Base-by-base conservation (phyloP, 768 basidiomycete genomes). In the Steccherinum ochraceum region DNA sequence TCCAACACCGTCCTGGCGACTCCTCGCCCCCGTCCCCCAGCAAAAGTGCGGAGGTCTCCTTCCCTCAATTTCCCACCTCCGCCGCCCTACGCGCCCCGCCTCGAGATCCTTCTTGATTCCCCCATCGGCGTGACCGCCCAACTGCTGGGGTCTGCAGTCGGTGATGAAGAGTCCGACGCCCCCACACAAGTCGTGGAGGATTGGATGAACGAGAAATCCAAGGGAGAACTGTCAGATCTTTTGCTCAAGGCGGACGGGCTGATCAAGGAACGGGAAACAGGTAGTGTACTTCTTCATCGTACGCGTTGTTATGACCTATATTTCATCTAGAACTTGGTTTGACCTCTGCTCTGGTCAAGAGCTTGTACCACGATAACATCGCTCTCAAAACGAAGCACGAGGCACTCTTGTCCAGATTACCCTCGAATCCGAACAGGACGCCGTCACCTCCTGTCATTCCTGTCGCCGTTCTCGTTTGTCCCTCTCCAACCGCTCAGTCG, bases 241-340 rank as follows among this genome's bases (percentile, higher is more conserved):
- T 75, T 93, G 27, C 67, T 80, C 42, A 82, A 83, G 62, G 90
- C 89, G 0, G 84, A 86, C 55, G 80, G 72, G 52, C 71, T 91
- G 45, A 90, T 93, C 56, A 84, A 81, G 62, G 80, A 83, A 52
- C 74, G 89, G 35, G 89, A 88, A 68, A 78, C 76, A 56, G 89
- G 90, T 87, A 62, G 46, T 20, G 20, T 12, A 20, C 35, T 44
- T 7, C 23, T 44, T 16, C 45, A 19, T 46, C 20, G 20, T 16
- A 12, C 45, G 45, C 16, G 25, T 21, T 44, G 42, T 18, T 12
- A 25, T 24, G 27, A 51, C 43, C 21, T 45, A 52, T 12, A 19
- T 40, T 55, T 52, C 11, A 26, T 49, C 35, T 52, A 82, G 89
- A 92, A 61, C 76, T 91, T 44, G 78, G 76, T 40, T 60, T 82